Percentiles rank a stretch among this genome's conserved stretches.
Evolutionary conservation across 1,284 basidiomycete species (phyloP).

Genomic region (Marasmius fiardii): DNA sequence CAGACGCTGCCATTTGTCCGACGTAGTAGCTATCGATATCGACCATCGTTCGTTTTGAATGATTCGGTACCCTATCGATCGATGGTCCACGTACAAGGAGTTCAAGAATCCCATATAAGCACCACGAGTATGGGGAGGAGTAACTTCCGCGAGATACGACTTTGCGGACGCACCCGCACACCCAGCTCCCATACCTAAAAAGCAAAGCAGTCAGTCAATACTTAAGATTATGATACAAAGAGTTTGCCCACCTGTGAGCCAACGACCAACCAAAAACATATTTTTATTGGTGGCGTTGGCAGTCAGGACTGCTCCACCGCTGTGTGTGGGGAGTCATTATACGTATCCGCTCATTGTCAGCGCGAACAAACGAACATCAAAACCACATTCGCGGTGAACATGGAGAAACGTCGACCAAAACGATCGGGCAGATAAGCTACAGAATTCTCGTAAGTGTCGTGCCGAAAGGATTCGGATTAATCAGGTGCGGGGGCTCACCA

Average conservation of each 20-base stretch:
- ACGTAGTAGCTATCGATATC: conserved; percentile 41
- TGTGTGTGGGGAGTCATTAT: conserved; percentile 18
- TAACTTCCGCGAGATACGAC: conserved; percentile 50
- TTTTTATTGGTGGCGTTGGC: conserved; percentile 38
- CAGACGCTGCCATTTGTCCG: conserved; percentile 45
- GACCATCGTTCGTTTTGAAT: not conserved
- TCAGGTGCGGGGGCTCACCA: conserved; percentile 24
- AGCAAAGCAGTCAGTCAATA: not conserved
- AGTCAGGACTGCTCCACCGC: conserved; percentile 44
- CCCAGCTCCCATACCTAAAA: conserved; percentile 32
- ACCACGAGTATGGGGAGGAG: conserved; percentile 46
- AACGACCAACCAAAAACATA: conserved; percentile 39
- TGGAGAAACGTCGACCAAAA: conserved; percentile 49
- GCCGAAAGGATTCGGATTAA: not conserved
- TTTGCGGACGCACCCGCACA: conserved; percentile 47
- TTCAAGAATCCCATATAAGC: conserved; percentile 49
- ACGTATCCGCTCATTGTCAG: not conserved
- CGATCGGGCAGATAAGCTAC: conserved; percentile 45
- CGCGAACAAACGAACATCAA: conserved; percentile 34
- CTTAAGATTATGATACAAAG: not conserved
- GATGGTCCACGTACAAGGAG: conserved; percentile 33
- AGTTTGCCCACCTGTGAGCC: conserved; percentile 38
- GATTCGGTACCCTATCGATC: not conserved
- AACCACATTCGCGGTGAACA: conserved; percentile 47
- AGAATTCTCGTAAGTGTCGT: not conserved